Conservation (phyloP, 768 basidiomycete species). For the Trametes cubensis region DNA sequence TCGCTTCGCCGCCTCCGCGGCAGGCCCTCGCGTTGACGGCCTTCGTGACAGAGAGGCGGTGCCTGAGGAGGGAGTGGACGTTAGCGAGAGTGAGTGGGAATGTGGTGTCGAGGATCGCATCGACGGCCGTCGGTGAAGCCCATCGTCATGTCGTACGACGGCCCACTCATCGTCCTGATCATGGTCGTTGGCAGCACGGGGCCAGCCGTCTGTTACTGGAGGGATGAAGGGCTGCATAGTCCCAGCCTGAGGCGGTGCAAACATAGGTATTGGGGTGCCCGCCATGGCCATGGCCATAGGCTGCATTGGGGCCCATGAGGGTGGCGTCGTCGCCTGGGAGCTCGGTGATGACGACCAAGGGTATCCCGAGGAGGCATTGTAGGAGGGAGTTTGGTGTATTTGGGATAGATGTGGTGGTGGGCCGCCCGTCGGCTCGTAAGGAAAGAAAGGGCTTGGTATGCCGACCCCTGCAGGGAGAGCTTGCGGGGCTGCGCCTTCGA, state of each 20-base stretch:
- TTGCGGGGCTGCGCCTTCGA: slow-evolving; percentile 3
- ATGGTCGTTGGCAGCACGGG: not conserved
- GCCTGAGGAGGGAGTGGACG: slow-evolving; percentile 25
- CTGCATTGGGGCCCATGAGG: slow-evolving; percentile 1
- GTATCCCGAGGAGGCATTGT: not conserved
- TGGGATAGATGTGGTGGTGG: not conserved
- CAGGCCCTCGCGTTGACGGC: slow-evolving; percentile 19
- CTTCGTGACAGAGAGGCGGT: slow-evolving; percentile 23
- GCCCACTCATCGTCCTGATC: slow-evolving; percentile 10
- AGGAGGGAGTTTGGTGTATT: slow-evolving; percentile 7
- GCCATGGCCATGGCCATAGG: not conserved
- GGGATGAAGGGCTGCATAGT: slow-evolving; percentile 6
- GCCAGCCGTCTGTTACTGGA: slow-evolving; percentile 11
- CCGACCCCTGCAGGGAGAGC: not conserved
- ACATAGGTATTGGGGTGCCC: slow-evolving; percentile 9
- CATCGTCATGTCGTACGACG: slow-evolving; percentile 11
- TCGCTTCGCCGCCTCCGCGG: slow-evolving; percentile 24
- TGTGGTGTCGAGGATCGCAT: slow-evolving; percentile 23
- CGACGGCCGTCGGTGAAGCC: slow-evolving; percentile 1
- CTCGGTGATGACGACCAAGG: slow-evolving; percentile 1
- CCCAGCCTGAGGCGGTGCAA: slow-evolving; percentile 6
- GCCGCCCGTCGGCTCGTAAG: slow-evolving; percentile 7
- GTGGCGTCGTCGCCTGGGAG: slow-evolving; percentile 5
- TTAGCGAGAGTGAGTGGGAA: slow-evolving; percentile 13
- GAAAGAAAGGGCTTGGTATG: slow-evolving; percentile 13